These are phyloP conservation scores for Cicer cuneatum DNA, from an alignment of 306 rosid genomes.

Conservation along the genomic window DNA sequence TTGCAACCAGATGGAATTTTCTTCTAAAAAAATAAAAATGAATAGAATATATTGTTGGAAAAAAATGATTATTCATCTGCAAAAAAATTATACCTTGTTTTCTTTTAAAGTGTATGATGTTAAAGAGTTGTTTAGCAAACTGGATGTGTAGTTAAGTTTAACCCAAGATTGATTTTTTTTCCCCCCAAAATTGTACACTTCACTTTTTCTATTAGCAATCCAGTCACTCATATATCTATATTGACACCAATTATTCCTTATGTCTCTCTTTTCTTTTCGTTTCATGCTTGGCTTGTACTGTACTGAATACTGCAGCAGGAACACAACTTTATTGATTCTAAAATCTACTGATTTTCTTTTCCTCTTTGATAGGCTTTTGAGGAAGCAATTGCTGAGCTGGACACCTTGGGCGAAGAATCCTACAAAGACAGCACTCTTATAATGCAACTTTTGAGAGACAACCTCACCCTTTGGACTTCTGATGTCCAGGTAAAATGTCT, in stretches of 20 bases:
- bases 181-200: neutral
- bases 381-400: slow-evolving; percentile 89
- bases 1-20: neutral
- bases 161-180: neutral
- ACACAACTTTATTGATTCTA: slow-evolving; percentile 23
- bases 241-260: slow-evolving; percentile 19
- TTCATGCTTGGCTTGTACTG: slow-evolving; percentile 37
- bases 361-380: slow-evolving; percentile 66
- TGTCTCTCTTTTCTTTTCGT: neutral
- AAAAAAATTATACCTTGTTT: neutral
- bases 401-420: slow-evolving; percentile 85
- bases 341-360: slow-evolving; percentile 27
- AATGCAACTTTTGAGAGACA: slow-evolving; percentile 85
- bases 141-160: neutral
- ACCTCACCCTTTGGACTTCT: slow-evolving; percentile 88
- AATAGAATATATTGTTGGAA: neutral
- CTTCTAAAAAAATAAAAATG: neutral
- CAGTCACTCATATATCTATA: slow-evolving; percentile 7
- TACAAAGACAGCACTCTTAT: slow-evolving; percentile 92
- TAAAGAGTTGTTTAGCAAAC: slow-evolving; percentile 14
- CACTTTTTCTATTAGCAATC: slow-evolving; percentile 18
- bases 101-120: neutral
- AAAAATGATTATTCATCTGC: neutral
- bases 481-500: slow-evolving; percentile 68
- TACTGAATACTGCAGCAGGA: slow-evolving; percentile 16